phyloP scores from a whole-genome alignment of 2,329 filamentous ascomycete genomes.

The Exophiala mesophila region DNA sequence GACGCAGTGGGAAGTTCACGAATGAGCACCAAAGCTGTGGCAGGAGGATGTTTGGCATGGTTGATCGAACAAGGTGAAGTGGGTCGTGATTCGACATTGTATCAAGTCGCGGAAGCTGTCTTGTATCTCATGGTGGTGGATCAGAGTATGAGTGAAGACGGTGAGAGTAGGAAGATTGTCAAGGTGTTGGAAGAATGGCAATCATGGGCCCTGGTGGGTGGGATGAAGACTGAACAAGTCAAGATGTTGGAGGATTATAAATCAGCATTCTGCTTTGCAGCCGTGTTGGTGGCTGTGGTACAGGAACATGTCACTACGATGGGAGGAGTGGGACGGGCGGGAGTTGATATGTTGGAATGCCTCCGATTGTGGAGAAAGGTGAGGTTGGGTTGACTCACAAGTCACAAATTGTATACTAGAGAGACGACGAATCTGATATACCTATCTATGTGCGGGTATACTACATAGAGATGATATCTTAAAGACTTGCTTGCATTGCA shows the following conservation, averaged over 20 bases:
- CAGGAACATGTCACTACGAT: slow-evolving; percentile 17
- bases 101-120: slow-evolving; percentile 26
- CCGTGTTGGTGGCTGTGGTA: slow-evolving; percentile 26
- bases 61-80: slow-evolving; percentile 25
- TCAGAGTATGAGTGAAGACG: slow-evolving; percentile 7
- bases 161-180: slow-evolving; percentile 22
- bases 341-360: slow-evolving; percentile 31
- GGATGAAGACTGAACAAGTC: slow-evolving; percentile 29
- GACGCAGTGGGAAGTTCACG: slow-evolving; percentile 28
- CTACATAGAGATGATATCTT: no score
- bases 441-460: no score
- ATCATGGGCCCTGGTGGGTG: slow-evolving; percentile 26
- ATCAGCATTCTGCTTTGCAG: slow-evolving; percentile 28
- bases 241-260: slow-evolving; percentile 24
- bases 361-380: slow-evolving; percentile 30
- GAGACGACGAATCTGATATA: no score
- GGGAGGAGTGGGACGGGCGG: slow-evolving; percentile 18
- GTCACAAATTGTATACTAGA: background rate
- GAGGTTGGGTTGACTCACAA: slow-evolving; percentile 27
- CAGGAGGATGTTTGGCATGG: slow-evolving; percentile 27
- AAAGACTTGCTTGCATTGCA: no score
- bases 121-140: slow-evolving; percentile 30
- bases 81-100: slow-evolving; percentile 25
- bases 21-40: slow-evolving; percentile 26
- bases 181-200: slow-evolving; percentile 29